These are phyloP conservation scores for Apophysomyces elegans DNA, from an alignment of 371 early-diverging fungal genomes.

Conservation along the genomic window DNA sequence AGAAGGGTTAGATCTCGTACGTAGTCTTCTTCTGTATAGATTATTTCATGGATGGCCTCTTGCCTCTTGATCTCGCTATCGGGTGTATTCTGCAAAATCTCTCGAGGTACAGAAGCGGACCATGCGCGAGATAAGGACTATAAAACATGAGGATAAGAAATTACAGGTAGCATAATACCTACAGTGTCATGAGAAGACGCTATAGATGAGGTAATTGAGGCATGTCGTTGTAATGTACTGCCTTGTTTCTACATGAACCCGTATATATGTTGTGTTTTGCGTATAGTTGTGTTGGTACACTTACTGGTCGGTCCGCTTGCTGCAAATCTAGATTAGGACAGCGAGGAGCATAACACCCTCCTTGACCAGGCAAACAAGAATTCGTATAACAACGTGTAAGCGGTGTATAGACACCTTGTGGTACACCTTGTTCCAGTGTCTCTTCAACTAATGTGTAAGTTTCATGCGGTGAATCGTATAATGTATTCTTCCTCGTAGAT, in stretches of 20 bases:
- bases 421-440: conserved; percentile 14
- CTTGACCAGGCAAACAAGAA: conserved; percentile 28
- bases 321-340: conserved; percentile 34
- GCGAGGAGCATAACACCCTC: conserved; percentile 39
- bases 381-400: conserved; percentile 41
- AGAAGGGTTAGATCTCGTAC: conserved; percentile 73
- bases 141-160: background rate
- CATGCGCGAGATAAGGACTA: conserved; percentile 58
- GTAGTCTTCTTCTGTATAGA: conserved; percentile 90
- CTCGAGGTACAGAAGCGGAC: conserved; percentile 74
- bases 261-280: background rate
- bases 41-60: conserved; percentile 90
- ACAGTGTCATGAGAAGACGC: conserved; percentile 44
- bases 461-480: conserved; percentile 42
- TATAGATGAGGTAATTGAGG: conserved; percentile 31
- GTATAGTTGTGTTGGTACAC: background rate
- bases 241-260: background rate
- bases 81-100: conserved; percentile 71
- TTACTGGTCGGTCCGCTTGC: background rate
- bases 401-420: conserved; percentile 37
- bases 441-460: conserved; percentile 37
- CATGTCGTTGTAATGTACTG: conserved; percentile 15
- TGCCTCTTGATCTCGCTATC: conserved; percentile 84
- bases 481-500: conserved; percentile 37
- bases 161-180: conserved; percentile 8